Evolutionary conservation across 805 yeast species (phyloP), one percentile per base, ranked within the genome.

Genomic region (Saccharomycopsis fermentans): DNA sequence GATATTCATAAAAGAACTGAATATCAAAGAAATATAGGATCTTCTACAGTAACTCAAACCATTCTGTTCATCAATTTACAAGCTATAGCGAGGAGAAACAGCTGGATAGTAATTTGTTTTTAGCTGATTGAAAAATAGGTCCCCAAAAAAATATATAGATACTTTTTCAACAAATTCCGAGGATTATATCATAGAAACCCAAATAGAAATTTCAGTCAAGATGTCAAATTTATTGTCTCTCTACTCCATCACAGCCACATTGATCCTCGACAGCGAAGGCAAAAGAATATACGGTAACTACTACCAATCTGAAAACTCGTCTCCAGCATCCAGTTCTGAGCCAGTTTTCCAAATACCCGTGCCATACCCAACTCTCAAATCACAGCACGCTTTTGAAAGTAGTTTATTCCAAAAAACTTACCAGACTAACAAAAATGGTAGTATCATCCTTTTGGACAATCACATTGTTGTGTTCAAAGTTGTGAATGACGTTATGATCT

Each of bases 391-490:
- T 58, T 94, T 92, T 70, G 99, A 94, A 73, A 73, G 80, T 64
- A 77, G 79, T 4, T 72, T 94, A 47, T 85, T 84, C 66, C 70
- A 73, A 52, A 94, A 91, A 71, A 84, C 96, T n/a, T 80, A 80
- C 71, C 88, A 90, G 67, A 83, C 84, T 63, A 83, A 86, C 67
- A 81, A 43, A 43, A 43, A 21, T 8, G 50, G 86, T 55, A 98
- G 91, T 67, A 82, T 94, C 58, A 73, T 90, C 62, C 76, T 94
- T 52, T 86, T 82, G 68, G 96, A 90, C 66, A 82, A 82, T 68
- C 86, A 84, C 64, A 76, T 90, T 61, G 83, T 91, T 43, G 85
- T 90, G n/a, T 94, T 90, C 74, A 90, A 88, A 71, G 95, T 90
- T 71, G 75, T 81, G 60, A 78, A 88, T 57, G 98, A 94, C 69